Evolutionary conservation across 2,329 filamentous ascomycete species (phyloP).

Genomic region (Blastomyces gilchristii): DNA sequence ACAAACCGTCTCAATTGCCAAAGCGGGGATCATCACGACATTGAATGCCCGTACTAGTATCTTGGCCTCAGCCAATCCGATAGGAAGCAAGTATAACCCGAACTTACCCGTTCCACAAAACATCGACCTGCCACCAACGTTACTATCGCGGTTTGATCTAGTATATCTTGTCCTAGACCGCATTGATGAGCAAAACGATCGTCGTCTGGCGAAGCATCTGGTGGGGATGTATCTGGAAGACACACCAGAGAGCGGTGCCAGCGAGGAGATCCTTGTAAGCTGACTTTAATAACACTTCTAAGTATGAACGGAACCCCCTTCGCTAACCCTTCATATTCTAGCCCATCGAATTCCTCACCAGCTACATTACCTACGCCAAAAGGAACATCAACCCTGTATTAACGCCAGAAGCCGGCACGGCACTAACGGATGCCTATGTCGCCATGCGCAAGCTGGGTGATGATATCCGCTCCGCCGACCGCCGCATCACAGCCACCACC

Average conservation of each 20-base stretch:
- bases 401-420: constrained; percentile 66
- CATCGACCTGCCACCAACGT: constrained; percentile 89
- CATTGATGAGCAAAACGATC: constrained; percentile 80
- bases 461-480: constrained; percentile 76
- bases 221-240: constrained; percentile 97
- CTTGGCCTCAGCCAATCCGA: constrained; percentile 92
- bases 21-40: constrained; percentile 72
- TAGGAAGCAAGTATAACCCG: constrained; percentile 94
- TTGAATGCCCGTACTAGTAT: constrained; percentile 93
- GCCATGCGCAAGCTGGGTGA: constrained; percentile 90
- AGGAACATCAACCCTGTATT: constrained; percentile 74
- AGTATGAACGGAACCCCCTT: not conserved
- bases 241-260: constrained; percentile 69
- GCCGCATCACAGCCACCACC: constrained; percentile 94
- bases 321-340: constrained; percentile 27
- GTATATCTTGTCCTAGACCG: constrained; percentile 95
- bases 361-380: constrained; percentile 95
- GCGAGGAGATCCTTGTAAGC: constrained; percentile 68
- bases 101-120: constrained; percentile 94
- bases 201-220: constrained; percentile 80
- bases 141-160: constrained; percentile 90
- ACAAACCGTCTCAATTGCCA: constrained; percentile 67
- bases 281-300: not conserved
- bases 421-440: constrained; percentile 79
- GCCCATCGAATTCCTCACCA: constrained; percentile 90